phyloP scores from a whole-genome alignment of 2,329 filamentous ascomycete species.

The Xylaria arbuscula region DNA sequence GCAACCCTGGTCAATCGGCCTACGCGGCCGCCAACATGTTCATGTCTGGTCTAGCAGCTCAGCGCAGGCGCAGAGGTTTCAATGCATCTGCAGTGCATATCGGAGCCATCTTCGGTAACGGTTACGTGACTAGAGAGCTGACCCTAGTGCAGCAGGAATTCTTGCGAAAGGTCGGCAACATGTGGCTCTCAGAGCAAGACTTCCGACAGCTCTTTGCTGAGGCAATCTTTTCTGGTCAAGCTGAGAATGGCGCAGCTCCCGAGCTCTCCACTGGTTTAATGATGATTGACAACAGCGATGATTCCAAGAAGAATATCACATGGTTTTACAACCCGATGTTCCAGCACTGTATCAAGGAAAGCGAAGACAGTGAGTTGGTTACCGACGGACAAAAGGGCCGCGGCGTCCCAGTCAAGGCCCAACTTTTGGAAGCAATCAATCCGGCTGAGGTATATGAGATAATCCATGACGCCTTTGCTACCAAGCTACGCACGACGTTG shows the following conservation, averaged over 20 bases:
- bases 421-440: constrained; percentile 19
- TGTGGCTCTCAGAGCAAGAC: constrained; percentile 37
- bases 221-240: constrained; percentile 34
- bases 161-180: constrained; percentile 33
- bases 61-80: constrained; percentile 45
- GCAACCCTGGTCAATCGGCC: constrained; percentile 53
- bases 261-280: constrained; percentile 35
- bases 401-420: constrained; percentile 7
- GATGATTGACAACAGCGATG: constrained; percentile 20
- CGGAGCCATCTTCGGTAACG: constrained; percentile 43
- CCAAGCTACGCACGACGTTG: constrained; percentile 24
- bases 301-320: constrained; percentile 11
- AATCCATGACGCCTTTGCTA: constrained; percentile 30
- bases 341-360: constrained; percentile 16
- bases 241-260: neutral
- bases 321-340: constrained; percentile 30
- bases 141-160: constrained; percentile 36
- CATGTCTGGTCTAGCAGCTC: constrained; percentile 49
- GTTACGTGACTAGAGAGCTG: constrained; percentile 43
- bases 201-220: constrained; percentile 40
- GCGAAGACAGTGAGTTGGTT: neutral
- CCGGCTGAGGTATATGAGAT: constrained; percentile 20
- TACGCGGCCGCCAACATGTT: constrained; percentile 56
- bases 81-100: constrained; percentile 46
- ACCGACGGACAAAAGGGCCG: neutral